Percentiles rank a stretch among this genome's conserved stretches.
Evolutionary conservation across 345 rosid genomes (phyloP).

Genomic region (Salix exigua): DNA sequence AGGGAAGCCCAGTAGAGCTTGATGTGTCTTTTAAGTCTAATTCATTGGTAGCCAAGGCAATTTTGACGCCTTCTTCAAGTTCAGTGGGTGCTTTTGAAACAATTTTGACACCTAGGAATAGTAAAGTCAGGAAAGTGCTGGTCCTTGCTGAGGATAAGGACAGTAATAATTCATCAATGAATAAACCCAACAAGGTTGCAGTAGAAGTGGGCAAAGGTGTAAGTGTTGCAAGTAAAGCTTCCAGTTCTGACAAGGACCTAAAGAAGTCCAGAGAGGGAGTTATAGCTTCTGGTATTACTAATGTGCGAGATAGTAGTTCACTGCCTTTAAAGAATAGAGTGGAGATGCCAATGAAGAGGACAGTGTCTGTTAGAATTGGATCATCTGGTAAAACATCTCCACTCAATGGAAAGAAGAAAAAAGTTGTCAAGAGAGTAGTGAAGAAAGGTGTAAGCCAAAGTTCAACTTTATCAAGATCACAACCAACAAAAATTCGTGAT

Average conservation of each 20-base stretch:
- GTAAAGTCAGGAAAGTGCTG: constrained; percentile 45
- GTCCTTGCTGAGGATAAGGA: constrained; percentile 36
- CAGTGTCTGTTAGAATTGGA: constrained; percentile 32
- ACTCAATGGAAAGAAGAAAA: constrained; percentile 48
- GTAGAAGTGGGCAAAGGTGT: constrained; percentile 20
- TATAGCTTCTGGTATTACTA: constrained; percentile 20
- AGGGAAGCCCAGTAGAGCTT: constrained; percentile 60
- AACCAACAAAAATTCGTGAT: constrained; percentile 17
- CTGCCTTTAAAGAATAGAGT: constrained; percentile 22
- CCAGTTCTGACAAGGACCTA: constrained; percentile 28
- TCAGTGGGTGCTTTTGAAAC: constrained; percentile 25
- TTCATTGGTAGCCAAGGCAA: constrained; percentile 71
- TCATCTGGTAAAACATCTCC: constrained; percentile 31
- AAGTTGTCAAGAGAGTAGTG: constrained; percentile 39
- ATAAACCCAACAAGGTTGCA: constrained; percentile 23
- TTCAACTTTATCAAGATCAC: constrained; percentile 15
- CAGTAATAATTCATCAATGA: constrained; percentile 19
- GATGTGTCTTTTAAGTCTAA: constrained; percentile 86
- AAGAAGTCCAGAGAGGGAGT: constrained; percentile 32
- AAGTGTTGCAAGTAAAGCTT: constrained; percentile 22
- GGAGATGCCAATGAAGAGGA: constrained; percentile 18
- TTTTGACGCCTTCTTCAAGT: constrained; percentile 39
- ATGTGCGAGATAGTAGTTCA: constrained; percentile 16
- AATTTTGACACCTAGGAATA: constrained; percentile 43
- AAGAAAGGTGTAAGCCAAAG: constrained; percentile 29